phyloP scores from a whole-genome alignment of 163 green algal species.

The Chlamydomonas reinhardtii region DNA sequence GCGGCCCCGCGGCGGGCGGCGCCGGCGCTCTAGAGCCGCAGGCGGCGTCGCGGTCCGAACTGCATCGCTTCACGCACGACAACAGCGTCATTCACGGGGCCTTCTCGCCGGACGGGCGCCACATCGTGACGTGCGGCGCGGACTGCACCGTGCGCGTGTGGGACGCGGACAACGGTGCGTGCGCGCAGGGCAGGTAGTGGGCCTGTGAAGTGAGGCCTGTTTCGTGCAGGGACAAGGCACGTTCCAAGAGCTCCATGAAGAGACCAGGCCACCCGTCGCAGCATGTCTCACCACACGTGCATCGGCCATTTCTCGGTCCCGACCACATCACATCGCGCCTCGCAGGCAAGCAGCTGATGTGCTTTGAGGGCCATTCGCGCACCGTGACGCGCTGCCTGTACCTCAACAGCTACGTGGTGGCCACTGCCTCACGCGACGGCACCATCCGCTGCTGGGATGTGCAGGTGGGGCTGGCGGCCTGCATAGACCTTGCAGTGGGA shows the following conservation, averaged over 20 bases:
- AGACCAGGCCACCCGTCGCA: no score
- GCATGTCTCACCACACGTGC: no score
- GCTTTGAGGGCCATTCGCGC: constrained; percentile 17
- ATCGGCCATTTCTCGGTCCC: no score
- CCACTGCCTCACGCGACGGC: constrained; percentile 12
- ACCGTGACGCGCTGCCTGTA: constrained; percentile 26
- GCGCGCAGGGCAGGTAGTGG: not conserved
- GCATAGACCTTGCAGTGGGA: no score
- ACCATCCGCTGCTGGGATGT: constrained; percentile 37
- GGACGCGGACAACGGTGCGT: constrained; percentile 29
- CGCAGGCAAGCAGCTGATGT: constrained; percentile 33
- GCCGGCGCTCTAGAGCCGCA: no score
- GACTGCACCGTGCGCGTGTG: constrained; percentile 19
- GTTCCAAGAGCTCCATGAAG: no score
- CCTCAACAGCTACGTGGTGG: constrained; percentile 18
- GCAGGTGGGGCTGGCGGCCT: not conserved
- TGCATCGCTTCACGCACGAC: not conserved
- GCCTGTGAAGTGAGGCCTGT: not conserved
- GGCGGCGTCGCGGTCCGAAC: not conserved
- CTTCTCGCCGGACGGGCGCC: constrained; percentile 17
- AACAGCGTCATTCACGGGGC: constrained; percentile 13
- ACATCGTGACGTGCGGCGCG: constrained; percentile 17
- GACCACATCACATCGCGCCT: not conserved
- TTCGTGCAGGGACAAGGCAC: no score
- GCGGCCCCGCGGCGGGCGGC: no score